A percentile compares a stretch with the other conserved stretches of the same genome.
phyloP scores from a whole-genome alignment of 139 green algal genomes.

The Mychonastes homosphaera region DNA sequence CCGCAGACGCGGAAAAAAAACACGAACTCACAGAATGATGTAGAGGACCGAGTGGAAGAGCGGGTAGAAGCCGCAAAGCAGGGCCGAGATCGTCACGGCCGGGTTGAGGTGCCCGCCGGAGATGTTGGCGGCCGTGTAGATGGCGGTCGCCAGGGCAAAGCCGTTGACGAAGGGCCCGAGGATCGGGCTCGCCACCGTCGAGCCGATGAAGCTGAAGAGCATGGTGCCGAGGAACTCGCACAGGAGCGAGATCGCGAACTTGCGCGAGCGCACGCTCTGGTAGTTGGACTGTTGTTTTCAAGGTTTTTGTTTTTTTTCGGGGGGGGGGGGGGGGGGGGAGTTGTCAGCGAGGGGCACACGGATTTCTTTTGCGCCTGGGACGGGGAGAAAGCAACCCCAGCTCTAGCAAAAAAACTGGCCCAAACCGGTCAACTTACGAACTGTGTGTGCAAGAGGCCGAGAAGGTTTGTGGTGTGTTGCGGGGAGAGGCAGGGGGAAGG shows the following conservation, averaged over 20 bases:
- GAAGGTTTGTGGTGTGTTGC: too few relatives aligned
- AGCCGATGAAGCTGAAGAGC: slow-evolving; percentile 5
- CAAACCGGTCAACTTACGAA: too few relatives aligned
- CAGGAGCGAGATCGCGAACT: slow-evolving; percentile 1
- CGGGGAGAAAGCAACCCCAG: not conserved
- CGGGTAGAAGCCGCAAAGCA: slow-evolving; percentile 24
- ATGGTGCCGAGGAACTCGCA: slow-evolving; percentile 5
- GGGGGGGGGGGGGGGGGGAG: not conserved
- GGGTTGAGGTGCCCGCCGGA: not conserved
- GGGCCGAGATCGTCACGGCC: slow-evolving; percentile 7
- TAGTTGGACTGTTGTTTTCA: slow-evolving; percentile 2
- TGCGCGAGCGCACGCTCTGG: not conserved
- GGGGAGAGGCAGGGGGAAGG: too few relatives aligned
- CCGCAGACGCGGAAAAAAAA: not conserved
- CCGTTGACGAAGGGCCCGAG: slow-evolving; percentile 1
- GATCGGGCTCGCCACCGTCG: not conserved
- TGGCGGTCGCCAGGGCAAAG: slow-evolving; percentile 2
- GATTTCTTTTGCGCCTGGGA: not conserved
- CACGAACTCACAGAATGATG: slow-evolving; percentile 13
- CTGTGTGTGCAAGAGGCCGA: too few relatives aligned
- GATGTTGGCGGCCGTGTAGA: slow-evolving; percentile 8
- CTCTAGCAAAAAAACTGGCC: too few relatives aligned
- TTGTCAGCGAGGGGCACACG: not conserved
- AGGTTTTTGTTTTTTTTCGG: not conserved
- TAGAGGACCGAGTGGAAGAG: slow-evolving; percentile 18